Conservation (phyloP, 1,284 basidiomycete genomes). For the Trametes sp. region DNA sequence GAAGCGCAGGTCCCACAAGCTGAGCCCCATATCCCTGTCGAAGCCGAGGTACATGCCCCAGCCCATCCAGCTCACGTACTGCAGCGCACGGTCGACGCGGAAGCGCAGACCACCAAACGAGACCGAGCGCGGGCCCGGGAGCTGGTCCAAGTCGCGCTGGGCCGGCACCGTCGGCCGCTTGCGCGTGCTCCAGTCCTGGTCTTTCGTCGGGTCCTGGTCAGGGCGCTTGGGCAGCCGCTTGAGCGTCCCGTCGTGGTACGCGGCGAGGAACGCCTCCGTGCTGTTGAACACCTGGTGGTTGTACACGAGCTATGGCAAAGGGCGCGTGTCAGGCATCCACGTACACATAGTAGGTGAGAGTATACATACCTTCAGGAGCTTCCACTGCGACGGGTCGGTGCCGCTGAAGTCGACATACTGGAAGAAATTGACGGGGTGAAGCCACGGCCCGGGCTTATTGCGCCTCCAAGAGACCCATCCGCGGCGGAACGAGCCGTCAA, state of each 20-base stretch:
- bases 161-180: constrained; percentile 45
- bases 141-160: constrained; percentile 63
- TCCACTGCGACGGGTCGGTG: constrained; percentile 60
- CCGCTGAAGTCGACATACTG: constrained; percentile 66
- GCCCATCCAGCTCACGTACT: constrained; percentile 72
- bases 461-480: constrained; percentile 58
- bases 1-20: constrained; percentile 72
- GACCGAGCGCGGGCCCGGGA: constrained; percentile 66
- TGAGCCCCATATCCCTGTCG: constrained; percentile 71
- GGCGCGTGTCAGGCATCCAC: neutral
- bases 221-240: constrained; percentile 47
- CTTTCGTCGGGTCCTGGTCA: constrained; percentile 37
- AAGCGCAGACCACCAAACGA: constrained; percentile 66
- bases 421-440: constrained; percentile 64
- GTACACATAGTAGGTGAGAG: neutral
- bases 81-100: constrained; percentile 57
- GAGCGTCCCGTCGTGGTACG: constrained; percentile 62
- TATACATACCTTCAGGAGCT: constrained; percentile 52
- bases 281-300: constrained; percentile 62
- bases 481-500: constrained; percentile 66
- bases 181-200: constrained; percentile 55
- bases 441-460: constrained; percentile 57
- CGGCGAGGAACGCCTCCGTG: constrained; percentile 56
- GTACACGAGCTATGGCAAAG: constrained; percentile 55
- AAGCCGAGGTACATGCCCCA: constrained; percentile 71